Percentiles rank a stretch among this genome's conserved stretches.
Conservation (phyloP, 2,329 filamentous ascomycete species). For the Pseudocercospora vitis region DNA sequence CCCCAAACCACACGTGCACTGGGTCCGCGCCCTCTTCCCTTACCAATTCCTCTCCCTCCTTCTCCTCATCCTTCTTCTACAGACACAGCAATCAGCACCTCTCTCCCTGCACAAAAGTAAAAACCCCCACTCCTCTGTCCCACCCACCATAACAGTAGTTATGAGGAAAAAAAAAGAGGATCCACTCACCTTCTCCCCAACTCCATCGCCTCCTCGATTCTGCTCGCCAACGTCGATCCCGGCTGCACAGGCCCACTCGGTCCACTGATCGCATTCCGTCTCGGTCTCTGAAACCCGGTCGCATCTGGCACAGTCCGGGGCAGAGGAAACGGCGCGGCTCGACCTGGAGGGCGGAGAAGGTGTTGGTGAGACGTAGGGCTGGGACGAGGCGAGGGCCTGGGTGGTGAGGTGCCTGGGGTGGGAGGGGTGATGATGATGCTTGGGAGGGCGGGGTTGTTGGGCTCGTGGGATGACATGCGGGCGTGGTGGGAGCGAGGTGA, state of each 20-base stretch:
- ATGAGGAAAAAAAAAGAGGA: too few relatives aligned
- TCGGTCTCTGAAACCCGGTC: not conserved
- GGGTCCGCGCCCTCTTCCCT: too few relatives aligned
- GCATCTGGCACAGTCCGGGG: not conserved
- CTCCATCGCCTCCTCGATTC: slow-evolving; percentile 5
- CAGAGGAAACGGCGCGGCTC: not conserved
- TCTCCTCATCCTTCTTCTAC: too few relatives aligned
- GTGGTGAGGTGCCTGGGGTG: not conserved
- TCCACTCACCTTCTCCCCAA: not conserved
- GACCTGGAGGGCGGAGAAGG: not conserved
- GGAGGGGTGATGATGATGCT: slow-evolving; percentile 1
- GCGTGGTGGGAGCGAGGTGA: not conserved
- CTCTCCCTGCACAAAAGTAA: not conserved
- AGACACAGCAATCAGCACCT: too few relatives aligned
- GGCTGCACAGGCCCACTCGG: not conserved
- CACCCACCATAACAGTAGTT: not conserved
- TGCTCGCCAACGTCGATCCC: not conserved
- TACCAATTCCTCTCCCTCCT: too few relatives aligned
- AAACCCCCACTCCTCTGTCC: not conserved
- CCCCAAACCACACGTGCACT: too few relatives aligned
- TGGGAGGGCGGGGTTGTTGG: not conserved
- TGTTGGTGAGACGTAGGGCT: not conserved
- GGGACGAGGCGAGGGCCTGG: not conserved
- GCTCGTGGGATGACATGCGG: not conserved
- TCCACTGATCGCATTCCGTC: slow-evolving; percentile 11